Evolutionary conservation across 306 rosid species (phyloP), one percentile per base, ranked within the genome.

Genomic region (Vicia villosa): DNA sequence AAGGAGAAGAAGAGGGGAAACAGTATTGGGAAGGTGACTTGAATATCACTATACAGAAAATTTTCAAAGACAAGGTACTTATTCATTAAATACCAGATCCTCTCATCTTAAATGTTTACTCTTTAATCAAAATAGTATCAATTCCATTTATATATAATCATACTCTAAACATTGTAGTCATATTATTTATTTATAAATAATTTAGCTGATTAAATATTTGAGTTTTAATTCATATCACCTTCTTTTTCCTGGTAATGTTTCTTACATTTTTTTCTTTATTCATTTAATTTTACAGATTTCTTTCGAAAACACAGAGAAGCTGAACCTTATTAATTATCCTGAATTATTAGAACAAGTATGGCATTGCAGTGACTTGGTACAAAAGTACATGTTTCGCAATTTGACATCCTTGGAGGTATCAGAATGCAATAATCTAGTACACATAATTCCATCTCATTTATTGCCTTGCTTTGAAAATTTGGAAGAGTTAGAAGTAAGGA

Each of bases 401-500:
- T 42, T 74, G 28, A 74, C 36, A 54, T 1, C 28, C 2, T 65
- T 74, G 66, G 0, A 0, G 0, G 28, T n/a, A 37, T 2, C 0
- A 1, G 0, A 1, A 0, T 9, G 37, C 12, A 0, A 15, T 36
- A 8, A 15, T 47, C 62, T 72, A 10, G 54, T 5, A 52, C 77
- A 55, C 11, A 41, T 22, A 5, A 66, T 74, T 55, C 67, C 79
- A 5, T 65, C 66, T 55, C 67, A 66, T 42, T 74, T 74, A 8
- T 37, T 65, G 28, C 26, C 40, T 14, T 64, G 46, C 58, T 66
- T 74, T 20, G 10, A 41, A 10, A 74, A 66, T 42, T 20, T 74
- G 59, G 79, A 74, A 28, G 68, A 55, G 16, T 32, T 74, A 26
- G 0, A 0, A 14, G 60, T 74, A 13, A 0, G 0, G 0, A 0